A percentile compares a stretch with the other conserved stretches of the same genome.
Conservation (phyloP, 768 basidiomycete genomes). For the Candolleomyces efflorescens region DNA sequence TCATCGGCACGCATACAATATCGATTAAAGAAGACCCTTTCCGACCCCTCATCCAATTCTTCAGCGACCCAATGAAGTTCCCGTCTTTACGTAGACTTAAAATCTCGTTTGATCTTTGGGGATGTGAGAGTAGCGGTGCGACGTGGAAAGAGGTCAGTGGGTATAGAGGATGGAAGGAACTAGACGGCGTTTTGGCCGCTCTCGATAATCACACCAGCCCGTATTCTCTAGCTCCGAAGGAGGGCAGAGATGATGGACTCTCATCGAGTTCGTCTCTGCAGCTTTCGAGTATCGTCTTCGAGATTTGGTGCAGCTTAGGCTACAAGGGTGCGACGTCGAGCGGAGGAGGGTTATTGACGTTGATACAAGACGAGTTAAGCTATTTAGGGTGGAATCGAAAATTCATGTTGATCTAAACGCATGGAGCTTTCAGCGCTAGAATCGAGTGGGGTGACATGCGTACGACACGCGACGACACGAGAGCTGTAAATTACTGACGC, state of each 20-base stretch:
- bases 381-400: slow-evolving; percentile 1
- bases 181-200: slow-evolving; percentile 1
- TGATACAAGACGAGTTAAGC: neutral
- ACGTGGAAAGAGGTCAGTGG: neutral
- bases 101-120: slow-evolving; percentile 6
- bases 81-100: slow-evolving; percentile 4
- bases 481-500: no score
- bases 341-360: neutral
- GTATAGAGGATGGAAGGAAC: slow-evolving; percentile 6
- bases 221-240: neutral
- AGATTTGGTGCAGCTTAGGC: neutral
- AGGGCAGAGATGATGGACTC: neutral
- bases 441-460: no score
- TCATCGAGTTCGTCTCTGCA: neutral
- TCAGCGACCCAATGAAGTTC: neutral
- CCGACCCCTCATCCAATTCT: neutral
- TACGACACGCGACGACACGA: no score
- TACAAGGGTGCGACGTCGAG: slow-evolving; percentile 1
- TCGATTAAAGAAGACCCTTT: slow-evolving; percentile 5
- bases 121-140: slow-evolving; percentile 1
- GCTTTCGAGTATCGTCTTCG: neutral
- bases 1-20: slow-evolving; percentile 3
- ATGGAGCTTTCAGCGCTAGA: no score
- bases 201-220: neutral
- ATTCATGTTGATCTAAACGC: slow-evolving; percentile 2